Base-by-base conservation (phyloP, 2,329 filamentous ascomycete genomes). In the Colletotrichum tanaceti region DNA sequence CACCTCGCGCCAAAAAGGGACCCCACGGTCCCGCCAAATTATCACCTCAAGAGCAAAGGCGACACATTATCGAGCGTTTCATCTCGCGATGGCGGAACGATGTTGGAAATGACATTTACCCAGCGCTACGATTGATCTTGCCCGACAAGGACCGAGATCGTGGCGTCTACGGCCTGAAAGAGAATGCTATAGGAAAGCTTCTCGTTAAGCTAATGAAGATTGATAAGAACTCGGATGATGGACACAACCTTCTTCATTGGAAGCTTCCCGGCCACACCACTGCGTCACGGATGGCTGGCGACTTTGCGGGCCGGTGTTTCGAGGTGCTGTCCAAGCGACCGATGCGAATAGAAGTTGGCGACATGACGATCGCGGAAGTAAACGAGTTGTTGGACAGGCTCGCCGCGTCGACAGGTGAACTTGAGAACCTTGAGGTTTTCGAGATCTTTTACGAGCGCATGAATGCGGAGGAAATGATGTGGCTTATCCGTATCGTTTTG, bases 191-290 rank as follows among this genome's bases (percentile, higher is more conserved):
- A 68, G 95, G 91, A 11, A 97, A 94, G 76, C 82, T 98, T 22
- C 84, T 98, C n/a, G 92, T 98, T 67, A 95, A 94, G 76, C 86
- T 97, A 46, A 91, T 97, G 84, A 95, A 94, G 76, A 97, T 99
- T 74, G 91, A 94, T 81, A 93, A 91, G 74, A 90, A 94, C 74
- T 97, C 93, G 0, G 93, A 97, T 71, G 95, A 98, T 81, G 95
- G 91, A 0, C 91, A 91, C 75, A 93, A 88, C 71, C 84, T 99
- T 28, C 79, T 97, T 63, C 93, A 97, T 72, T 99, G 96, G 96
- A 98, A 97, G 79, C 82, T 97, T 0, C 95, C 94, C 0, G 92
- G 93, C 1, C 87, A 91, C 70, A 88, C 85, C 2, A 80, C 83
- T 2, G 85, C 87, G 0, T 86, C 84, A 64, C 84, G 87, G 1